Base-by-base conservation (phyloP, 495 filamentous ascomycete species). In the Penicillium goetzii region DNA sequence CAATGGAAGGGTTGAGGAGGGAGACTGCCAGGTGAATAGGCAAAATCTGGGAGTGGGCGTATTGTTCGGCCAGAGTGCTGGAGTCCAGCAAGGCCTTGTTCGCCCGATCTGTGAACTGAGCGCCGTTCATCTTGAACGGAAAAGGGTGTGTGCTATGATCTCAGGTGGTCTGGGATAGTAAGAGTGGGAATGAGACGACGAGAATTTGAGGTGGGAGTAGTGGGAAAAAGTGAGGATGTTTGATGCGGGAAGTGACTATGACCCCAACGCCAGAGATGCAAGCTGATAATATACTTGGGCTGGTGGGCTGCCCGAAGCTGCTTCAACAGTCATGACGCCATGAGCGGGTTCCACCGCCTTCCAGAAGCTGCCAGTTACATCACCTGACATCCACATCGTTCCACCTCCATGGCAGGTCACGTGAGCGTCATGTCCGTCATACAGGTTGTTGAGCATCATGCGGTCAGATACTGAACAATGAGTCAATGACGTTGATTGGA, bases 11-110 rank as follows among this genome's bases (percentile, higher is more conserved):
- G 56, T 97, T 93, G 70, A 97, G 85, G 21, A 99, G 88, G 11
- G 93, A 83, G 53, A 96, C 89, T 30, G 92, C 93, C 40, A 99
- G 84, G 75, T 99, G 95, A 47, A 97, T 71, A 12, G 95, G 95
- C 58, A 90, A 78, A 61, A 97, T 84, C 77, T 99, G 95, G 12
- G 92, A 86, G 79, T 98, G 95, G 7, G 89, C 86, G 68, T 97
- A 94, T 81, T 92, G 87, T 71, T 91, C 86, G 56, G 93, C 91
- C 59, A 97, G 84, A 41, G 83, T 82, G 78, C 90, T 89, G 72
- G 93, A 89, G 75, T 97, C 95, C 61, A 88, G 85, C 72, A 99
- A 78, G 66, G 95, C 88, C 79, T 92, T 89, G 74, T 91, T 89
- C 56, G 91, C 95, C 78, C 91, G 83, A 73, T 98, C 95, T 62